These are phyloP conservation scores for Papiliotrema terrestris DNA, from an alignment of 1,284 basidiomycete species.

Conservation along the genomic window DNA sequence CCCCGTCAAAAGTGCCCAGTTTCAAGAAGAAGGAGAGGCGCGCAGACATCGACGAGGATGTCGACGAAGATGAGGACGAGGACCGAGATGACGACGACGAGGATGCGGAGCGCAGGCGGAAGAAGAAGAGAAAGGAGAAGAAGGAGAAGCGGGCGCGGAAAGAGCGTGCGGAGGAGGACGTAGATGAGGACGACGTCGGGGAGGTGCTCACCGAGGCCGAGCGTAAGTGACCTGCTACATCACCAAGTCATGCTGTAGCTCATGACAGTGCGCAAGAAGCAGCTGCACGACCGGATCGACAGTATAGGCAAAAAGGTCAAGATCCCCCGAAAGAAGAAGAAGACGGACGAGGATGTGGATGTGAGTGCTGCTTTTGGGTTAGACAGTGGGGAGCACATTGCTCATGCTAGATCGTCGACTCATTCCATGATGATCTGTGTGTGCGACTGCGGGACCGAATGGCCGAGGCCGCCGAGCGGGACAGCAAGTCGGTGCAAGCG, in stretches of 20 bases:
- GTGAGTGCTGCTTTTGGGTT: conserved; percentile 23
- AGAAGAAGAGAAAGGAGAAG: conserved; percentile 56
- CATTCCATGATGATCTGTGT: conserved; percentile 88
- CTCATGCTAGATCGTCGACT: conserved; percentile 60
- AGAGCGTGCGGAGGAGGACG: conserved; percentile 54
- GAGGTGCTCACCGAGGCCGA: conserved; percentile 22
- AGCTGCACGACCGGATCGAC: conserved; percentile 57
- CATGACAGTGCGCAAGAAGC: conserved; percentile 21
- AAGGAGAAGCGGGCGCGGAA: conserved; percentile 53
- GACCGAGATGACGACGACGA: conserved; percentile 54
- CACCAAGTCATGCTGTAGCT: background rate
- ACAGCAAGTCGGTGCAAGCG: conserved; percentile 73
- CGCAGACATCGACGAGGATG: conserved; percentile 27
- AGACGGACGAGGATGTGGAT: conserved; percentile 57
- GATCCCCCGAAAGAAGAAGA: conserved; percentile 64
- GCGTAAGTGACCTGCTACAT: background rate
- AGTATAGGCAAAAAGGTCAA: conserved; percentile 79
- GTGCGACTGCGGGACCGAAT: conserved; percentile 77
- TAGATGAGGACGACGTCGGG: conserved; percentile 17
- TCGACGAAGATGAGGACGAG: conserved; percentile 49
- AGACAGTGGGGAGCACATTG: background rate
- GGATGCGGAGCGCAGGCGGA: conserved; percentile 46
- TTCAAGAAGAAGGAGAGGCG: conserved; percentile 52
- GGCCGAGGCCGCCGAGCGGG: conserved; percentile 80
- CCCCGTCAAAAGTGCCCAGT: conserved; percentile 38